Conservation (phyloP, 495 filamentous ascomycete genomes). For the Penicillium paxilli region DNA sequence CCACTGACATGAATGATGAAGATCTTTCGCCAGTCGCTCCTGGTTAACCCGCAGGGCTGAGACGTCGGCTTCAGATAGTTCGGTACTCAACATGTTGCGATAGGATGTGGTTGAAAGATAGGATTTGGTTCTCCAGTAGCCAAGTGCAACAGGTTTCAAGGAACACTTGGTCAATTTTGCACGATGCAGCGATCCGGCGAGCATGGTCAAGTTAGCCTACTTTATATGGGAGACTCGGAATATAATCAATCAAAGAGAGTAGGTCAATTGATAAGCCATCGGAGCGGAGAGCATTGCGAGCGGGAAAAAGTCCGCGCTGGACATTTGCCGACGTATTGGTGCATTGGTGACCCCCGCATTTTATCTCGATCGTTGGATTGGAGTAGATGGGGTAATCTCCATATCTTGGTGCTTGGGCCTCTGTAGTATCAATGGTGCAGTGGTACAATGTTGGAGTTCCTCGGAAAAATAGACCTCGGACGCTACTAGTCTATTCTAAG, state of each 20-base stretch:
- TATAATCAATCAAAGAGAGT: not conserved
- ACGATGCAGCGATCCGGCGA: not conserved
- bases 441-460: not conserved
- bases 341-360: conserved; percentile 5
- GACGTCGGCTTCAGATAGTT: conserved; percentile 41
- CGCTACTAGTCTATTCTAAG: too few relatives aligned
- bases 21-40: conserved; percentile 57
- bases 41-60: conserved; percentile 56
- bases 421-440: not conserved
- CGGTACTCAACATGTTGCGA: conserved; percentile 39
- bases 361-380: not conserved
- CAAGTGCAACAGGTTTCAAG: not conserved
- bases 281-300: conserved; percentile 13
- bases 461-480: too few relatives aligned
- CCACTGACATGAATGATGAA: conserved; percentile 70
- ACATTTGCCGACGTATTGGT: conserved; percentile 6
- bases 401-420: not conserved
- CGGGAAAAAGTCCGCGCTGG: conserved; percentile 14
- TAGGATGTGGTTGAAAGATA: conserved; percentile 24
- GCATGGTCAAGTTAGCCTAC: conserved; percentile 7
- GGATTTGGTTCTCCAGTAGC: not conserved
- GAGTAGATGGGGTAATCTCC: conserved; percentile 6
- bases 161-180: not conserved
- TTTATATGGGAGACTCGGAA: conserved; percentile 2
- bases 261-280: conserved; percentile 18